Evolutionary conservation across 345 rosid genomes (phyloP).

Genomic region (Cardamine resedifolia): DNA sequence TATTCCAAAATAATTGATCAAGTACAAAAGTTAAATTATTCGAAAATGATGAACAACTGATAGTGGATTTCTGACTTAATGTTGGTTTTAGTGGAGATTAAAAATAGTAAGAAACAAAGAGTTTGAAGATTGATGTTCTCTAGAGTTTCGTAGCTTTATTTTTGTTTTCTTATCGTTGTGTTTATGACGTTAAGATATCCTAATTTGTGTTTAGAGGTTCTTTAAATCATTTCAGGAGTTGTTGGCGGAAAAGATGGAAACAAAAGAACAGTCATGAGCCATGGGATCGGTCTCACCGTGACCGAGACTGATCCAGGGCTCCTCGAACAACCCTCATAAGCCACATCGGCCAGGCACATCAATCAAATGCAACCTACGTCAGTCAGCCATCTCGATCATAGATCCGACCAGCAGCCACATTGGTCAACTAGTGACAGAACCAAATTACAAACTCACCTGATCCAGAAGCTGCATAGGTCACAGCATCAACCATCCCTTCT

Average conservation of each 20-base stretch:
- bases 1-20: constrained; percentile 18
- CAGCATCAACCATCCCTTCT: background rate
- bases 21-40: constrained; percentile 34
- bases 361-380: background rate
- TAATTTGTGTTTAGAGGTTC: background rate
- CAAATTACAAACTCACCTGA: background rate
- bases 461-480: background rate
- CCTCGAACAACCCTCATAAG: background rate
- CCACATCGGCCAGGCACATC: background rate
- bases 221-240: background rate
- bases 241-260: background rate
- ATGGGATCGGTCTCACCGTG: background rate
- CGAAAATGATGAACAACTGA: constrained; percentile 23
- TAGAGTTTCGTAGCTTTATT: background rate
- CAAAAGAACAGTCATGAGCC: background rate
- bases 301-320: background rate
- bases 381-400: background rate
- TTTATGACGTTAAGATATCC: background rate
- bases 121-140: background rate
- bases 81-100: constrained; percentile 27
- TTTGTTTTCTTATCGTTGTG: background rate
- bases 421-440: background rate
- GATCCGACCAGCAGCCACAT: background rate
- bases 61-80: constrained; percentile 35
- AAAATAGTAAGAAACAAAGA: background rate